Evolutionary conservation across 2,329 filamentous ascomycete genomes (phyloP).

Genomic region (Ilyonectria mors-panacis): DNA sequence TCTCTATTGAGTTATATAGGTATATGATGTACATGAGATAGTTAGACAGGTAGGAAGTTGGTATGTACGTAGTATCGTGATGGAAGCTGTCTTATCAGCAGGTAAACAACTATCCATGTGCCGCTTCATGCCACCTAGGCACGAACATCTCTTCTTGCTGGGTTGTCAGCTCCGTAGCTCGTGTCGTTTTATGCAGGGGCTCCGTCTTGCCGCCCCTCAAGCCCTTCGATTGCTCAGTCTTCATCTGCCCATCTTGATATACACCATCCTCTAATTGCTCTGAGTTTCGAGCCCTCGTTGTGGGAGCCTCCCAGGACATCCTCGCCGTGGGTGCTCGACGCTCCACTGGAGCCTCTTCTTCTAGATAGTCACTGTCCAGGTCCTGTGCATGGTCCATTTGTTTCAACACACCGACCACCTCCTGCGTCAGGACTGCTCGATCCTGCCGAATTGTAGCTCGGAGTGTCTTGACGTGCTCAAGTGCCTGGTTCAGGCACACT

Average conservation of each 20-base stretch:
- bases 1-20: background rate
- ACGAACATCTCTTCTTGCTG: constrained; percentile 36
- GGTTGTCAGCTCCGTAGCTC: constrained; percentile 21
- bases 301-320: constrained; percentile 29
- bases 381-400: constrained; percentile 30
- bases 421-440: constrained; percentile 34
- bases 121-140: constrained; percentile 24
- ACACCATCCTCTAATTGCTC: background rate
- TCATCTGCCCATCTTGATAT: background rate
- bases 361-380: constrained; percentile 33
- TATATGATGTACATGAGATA: background rate
- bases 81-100: background rate
- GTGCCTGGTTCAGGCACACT: constrained; percentile 34
- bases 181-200: constrained; percentile 20
- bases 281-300: constrained; percentile 2
- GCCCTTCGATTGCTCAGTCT: background rate
- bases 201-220: constrained; percentile 1
- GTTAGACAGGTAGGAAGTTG: background rate
- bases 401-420: constrained; percentile 41
- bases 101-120: background rate
- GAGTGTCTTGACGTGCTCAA: constrained; percentile 44
- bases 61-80: background rate
- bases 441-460: constrained; percentile 39
- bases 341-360: constrained; percentile 23
- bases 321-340: constrained; percentile 27